Evolutionary conservation across 1,284 basidiomycete species (phyloP).

Genomic region (Ustilago sp.): DNA sequence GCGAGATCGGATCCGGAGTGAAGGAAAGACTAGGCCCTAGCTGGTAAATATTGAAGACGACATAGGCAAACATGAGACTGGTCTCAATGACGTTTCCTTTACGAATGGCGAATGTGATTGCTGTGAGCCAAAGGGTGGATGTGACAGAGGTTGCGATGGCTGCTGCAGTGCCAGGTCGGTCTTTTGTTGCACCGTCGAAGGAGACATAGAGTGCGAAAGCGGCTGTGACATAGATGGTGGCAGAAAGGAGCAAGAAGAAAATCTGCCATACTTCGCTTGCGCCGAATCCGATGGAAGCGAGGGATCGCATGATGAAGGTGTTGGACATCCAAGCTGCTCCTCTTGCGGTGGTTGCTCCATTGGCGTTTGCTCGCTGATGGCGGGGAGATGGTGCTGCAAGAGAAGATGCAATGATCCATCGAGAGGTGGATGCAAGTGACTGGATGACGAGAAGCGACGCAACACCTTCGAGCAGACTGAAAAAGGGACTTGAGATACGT

Average conservation of each 20-base stretch:
- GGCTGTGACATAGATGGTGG: conserved; percentile 65
- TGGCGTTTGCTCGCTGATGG: conserved; percentile 75
- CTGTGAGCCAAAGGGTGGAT: conserved; percentile 65
- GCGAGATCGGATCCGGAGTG: conserved; percentile 62
- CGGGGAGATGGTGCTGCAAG: conserved; percentile 78
- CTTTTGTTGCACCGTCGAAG: conserved; percentile 63
- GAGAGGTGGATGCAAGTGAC: conserved; percentile 57
- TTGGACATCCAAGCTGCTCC: conserved; percentile 40
- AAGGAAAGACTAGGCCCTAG: conserved; percentile 60
- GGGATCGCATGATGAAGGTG: conserved; percentile 50
- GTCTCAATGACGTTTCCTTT: conserved; percentile 69
- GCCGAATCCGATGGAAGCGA: conserved; percentile 60
- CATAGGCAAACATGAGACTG: conserved; percentile 66
- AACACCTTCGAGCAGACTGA: conserved; percentile 67
- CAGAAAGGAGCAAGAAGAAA: conserved; percentile 64
- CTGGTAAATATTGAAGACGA: conserved; percentile 67
- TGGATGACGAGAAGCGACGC: conserved; percentile 68
- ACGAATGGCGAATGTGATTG: conserved; percentile 66
- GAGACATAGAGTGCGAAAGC: conserved; percentile 62
- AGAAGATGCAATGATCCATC: conserved; percentile 73
- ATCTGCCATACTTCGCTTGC: conserved; percentile 67
- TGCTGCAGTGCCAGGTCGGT: conserved; percentile 58
- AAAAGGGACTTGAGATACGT: conserved; percentile 62
- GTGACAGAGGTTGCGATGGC: conserved; percentile 64
- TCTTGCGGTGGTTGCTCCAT: conserved; percentile 1